phyloP scores from a whole-genome alignment of 1,284 basidiomycete genomes.

The Apiotrichum porosum region DNA sequence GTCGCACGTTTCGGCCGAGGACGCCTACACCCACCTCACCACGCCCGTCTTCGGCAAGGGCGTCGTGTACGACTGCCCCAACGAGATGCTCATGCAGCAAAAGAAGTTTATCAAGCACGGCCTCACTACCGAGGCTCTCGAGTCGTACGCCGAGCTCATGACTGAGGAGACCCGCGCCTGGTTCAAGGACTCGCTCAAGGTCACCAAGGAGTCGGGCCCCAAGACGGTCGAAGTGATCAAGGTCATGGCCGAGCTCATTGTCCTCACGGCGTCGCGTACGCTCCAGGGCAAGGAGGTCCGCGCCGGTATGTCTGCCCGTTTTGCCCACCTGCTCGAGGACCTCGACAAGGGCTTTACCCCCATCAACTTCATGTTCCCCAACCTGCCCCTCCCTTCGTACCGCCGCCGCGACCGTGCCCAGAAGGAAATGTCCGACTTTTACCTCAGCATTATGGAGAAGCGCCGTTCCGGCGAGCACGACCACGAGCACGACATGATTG shows the following conservation, averaged over 20 bases:
- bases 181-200: conserved; percentile 52
- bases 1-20: conserved; percentile 88
- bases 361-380: conserved; percentile 90
- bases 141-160: conserved; percentile 86
- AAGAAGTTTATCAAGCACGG: conserved; percentile 97
- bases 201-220: conserved; percentile 20
- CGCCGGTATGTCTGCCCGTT: conserved; percentile 69
- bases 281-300: conserved; percentile 91
- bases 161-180: conserved; percentile 74
- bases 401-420: conserved; percentile 82
- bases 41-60: conserved; percentile 94
- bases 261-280: conserved; percentile 87
- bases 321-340: conserved; percentile 81
- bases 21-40: conserved; percentile 90
- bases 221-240: conserved; percentile 59
- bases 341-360: conserved; percentile 90
- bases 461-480: conserved; percentile 54
- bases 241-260: conserved; percentile 86
- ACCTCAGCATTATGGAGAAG: conserved; percentile 78
- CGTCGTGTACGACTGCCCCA: conserved; percentile 96
- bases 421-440: conserved; percentile 90
- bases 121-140: conserved; percentile 85
- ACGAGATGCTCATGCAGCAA: conserved; percentile 97
- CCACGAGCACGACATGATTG: conserved; percentile 88
- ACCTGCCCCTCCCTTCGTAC: conserved; percentile 86